These are phyloP conservation scores for Tubosaeta sp. DNA, from an alignment of 768 basidiomycete species.

Conservation along the genomic window DNA sequence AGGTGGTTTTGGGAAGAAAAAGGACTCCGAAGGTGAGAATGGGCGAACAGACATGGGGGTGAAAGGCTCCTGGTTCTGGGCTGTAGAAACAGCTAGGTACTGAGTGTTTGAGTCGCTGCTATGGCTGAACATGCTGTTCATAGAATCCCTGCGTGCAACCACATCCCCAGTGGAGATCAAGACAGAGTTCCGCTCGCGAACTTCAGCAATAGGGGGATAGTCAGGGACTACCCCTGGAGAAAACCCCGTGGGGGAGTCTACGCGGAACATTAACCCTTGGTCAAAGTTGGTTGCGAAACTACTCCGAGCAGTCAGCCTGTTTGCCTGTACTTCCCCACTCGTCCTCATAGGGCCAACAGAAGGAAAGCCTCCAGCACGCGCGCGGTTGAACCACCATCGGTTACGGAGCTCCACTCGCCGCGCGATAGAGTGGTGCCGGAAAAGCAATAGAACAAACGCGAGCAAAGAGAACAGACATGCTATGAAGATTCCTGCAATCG, in stretches of 20 bases:
- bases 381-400: conserved; percentile 43
- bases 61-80: conserved; percentile 16
- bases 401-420: conserved; percentile 41
- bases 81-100: conserved; percentile 34
- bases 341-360: conserved; percentile 10
- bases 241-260: conserved; percentile 15
- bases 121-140: conserved; percentile 37
- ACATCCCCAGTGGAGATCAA: conserved; percentile 22
- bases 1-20: conserved; percentile 66
- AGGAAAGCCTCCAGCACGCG: conserved; percentile 4
- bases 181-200: conserved; percentile 35
- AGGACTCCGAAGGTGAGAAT: conserved; percentile 64
- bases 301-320: conserved; percentile 42
- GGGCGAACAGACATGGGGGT: conserved; percentile 62
- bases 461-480: conserved; percentile 31
- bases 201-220: conserved; percentile 53
- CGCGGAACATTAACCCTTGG: conserved; percentile 30
- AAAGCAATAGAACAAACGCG: conserved; percentile 35
- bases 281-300: conserved; percentile 66
- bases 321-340: conserved; percentile 14
- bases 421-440: conserved; percentile 44
- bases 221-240: conserved; percentile 28
- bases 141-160: conserved; percentile 33
- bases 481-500: conserved; percentile 44
- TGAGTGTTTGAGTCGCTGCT: conserved; percentile 37